These are phyloP conservation scores for Perilla frutescens DNA, from an alignment of 257 asterid species.

Conservation along the genomic window DNA sequence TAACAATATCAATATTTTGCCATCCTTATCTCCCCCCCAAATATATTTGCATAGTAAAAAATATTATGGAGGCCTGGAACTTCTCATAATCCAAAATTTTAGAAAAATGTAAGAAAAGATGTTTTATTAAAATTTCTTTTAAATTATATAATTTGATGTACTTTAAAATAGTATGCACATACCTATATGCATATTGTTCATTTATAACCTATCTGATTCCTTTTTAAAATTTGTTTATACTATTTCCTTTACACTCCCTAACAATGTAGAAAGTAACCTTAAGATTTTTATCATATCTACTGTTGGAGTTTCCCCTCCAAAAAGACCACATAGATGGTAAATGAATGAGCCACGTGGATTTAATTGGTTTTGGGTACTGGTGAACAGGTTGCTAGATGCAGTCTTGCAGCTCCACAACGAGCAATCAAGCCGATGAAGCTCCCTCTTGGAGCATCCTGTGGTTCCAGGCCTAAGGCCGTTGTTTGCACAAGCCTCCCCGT, in stretches of 20 bases:
- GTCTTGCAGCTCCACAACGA: slow-evolving; percentile 59
- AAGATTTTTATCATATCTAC: too few species aligned
- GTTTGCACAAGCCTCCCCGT: slow-evolving; percentile 34
- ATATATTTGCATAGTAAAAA: too few species aligned
- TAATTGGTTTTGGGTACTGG: slow-evolving; percentile 47
- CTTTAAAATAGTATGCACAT: not conserved
- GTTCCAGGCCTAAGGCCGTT: slow-evolving; percentile 43
- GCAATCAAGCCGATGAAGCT: slow-evolving; percentile 55
- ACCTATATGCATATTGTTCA: not conserved
- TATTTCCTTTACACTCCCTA: not conserved
- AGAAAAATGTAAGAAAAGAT: too few species aligned
- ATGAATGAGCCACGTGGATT: slow-evolving; percentile 7
- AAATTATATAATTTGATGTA: too few species aligned
- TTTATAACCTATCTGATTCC: slow-evolving; percentile 8
- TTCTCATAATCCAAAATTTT: too few species aligned
- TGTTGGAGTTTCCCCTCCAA: not conserved
- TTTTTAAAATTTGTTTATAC: not conserved
- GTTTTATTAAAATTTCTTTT: too few species aligned
- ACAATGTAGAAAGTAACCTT: slow-evolving; percentile 1
- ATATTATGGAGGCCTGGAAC: too few species aligned
- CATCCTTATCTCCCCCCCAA: too few species aligned
- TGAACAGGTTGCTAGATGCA: slow-evolving; percentile 74
- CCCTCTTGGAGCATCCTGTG: slow-evolving; percentile 40
- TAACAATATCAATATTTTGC: too few species aligned
- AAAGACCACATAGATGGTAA: slow-evolving; percentile 3